A percentile compares a stretch with the other conserved stretches of the same genome.
These are phyloP conservation scores for Pestalotiopsis sp. DNA, from an alignment of 2,329 filamentous ascomycete species.

Conservation along the genomic window DNA sequence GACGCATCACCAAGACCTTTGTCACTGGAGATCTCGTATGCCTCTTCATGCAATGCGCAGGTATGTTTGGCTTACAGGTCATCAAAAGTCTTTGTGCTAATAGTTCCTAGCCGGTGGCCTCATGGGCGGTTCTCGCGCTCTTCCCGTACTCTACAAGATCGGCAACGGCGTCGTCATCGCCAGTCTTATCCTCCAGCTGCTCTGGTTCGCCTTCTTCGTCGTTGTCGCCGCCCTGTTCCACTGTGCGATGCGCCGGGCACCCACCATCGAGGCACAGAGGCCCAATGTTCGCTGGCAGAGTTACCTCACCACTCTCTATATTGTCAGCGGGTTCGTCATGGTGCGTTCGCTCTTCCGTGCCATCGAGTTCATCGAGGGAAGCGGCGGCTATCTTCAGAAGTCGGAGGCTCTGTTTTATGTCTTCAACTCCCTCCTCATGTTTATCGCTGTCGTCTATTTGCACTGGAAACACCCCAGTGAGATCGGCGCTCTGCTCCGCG, in stretches of 20 bases:
- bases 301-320: background rate
- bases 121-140: background rate
- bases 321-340: background rate
- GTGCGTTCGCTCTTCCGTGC: background rate
- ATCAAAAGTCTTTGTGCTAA: background rate
- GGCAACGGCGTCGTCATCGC: constrained; percentile 2
- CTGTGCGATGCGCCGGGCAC: background rate
- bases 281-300: background rate
- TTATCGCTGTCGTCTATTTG: constrained; percentile 3
- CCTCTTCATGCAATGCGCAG: constrained; percentile 2
- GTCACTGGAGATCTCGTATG: constrained; percentile 5
- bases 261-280: background rate
- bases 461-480: constrained; percentile 13
- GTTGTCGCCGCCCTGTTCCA: constrained; percentile 2
- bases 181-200: background rate
- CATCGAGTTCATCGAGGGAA: constrained; percentile 2
- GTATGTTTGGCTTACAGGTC: background rate
- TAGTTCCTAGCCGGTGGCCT: background rate
- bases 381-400: background rate
- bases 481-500: background rate
- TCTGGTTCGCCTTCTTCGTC: constrained; percentile 3
- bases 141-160: background rate
- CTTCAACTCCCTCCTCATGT: constrained; percentile 4
- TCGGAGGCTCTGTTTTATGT: constrained; percentile 3
- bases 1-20: constrained; percentile 1